phyloP scores from a whole-genome alignment of 176 grass and related monocot species.

The Thinopyrum elongatum region DNA sequence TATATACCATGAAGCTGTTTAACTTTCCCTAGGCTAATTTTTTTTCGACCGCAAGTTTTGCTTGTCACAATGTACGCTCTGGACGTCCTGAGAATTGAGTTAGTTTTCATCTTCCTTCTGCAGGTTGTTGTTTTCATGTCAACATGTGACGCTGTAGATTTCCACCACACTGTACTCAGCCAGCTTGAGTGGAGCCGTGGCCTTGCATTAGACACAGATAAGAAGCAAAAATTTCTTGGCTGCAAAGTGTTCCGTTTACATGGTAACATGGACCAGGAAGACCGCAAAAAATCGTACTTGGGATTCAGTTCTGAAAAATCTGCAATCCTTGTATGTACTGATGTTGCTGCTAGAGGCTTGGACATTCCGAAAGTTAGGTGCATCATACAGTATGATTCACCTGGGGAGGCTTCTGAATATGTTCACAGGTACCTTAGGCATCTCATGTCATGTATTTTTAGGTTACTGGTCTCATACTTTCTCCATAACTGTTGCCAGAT shows the following conservation, averaged over 20 bases:
- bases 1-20: conserved; percentile 17
- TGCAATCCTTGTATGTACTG: conserved; percentile 84
- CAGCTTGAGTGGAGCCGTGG: conserved; percentile 59
- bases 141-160: conserved; percentile 89
- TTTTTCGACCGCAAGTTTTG: background rate
- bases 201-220: conserved; percentile 38
- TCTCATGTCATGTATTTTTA: background rate
- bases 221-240: conserved; percentile 58
- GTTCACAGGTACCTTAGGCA: conserved; percentile 75
- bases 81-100: background rate
- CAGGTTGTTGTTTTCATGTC: conserved; percentile 95
- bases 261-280: conserved; percentile 92
- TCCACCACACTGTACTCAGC: conserved; percentile 71
- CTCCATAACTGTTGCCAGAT: background rate
- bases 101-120: conserved; percentile 34
- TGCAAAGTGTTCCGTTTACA: conserved; percentile 81
- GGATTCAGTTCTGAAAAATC: conserved; percentile 87
- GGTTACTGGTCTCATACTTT: conserved; percentile 5
- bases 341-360: conserved; percentile 86
- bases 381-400: conserved; percentile 98
- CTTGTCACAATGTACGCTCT: background rate
- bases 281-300: conserved; percentile 75
- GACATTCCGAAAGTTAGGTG: conserved; percentile 91
- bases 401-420: conserved; percentile 94
- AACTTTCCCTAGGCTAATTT: background rate